Conservation (phyloP, 2,329 filamentous ascomycete species). For the Coniochaeta hoffmannii region DNA sequence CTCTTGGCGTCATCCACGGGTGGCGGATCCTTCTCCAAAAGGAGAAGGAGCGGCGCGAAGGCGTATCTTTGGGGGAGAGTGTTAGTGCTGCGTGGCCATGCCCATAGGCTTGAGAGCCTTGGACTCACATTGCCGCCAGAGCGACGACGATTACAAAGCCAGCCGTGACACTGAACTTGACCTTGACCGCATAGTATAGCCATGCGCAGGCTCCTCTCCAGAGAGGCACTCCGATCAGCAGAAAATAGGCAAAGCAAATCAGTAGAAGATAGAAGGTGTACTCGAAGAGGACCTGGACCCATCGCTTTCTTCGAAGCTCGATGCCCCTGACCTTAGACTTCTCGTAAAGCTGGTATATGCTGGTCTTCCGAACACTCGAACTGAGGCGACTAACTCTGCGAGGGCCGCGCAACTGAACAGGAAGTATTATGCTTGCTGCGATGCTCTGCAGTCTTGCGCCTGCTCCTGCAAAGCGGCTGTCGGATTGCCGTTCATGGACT, state of each 20-base stretch:
- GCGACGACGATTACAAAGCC: constrained; percentile 32
- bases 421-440: no score
- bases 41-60: constrained; percentile 12
- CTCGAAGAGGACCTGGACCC: constrained; percentile 14
- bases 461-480: no score
- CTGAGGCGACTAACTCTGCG: background rate
- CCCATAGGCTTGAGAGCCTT: constrained; percentile 17
- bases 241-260: constrained; percentile 33
- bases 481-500: no score
- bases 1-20: constrained; percentile 10
- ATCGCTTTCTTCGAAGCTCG: constrained; percentile 12
- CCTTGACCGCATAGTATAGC: constrained; percentile 30
- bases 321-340: constrained; percentile 11
- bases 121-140: constrained; percentile 18
- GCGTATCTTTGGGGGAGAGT: constrained; percentile 7
- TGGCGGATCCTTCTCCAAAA: constrained; percentile 24
- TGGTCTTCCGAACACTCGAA: background rate
- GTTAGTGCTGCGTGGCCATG: background rate
- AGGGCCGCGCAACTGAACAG: no score
- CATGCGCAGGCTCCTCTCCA: constrained; percentile 37
- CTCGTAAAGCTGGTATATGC: constrained; percentile 10
- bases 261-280: constrained; percentile 16
- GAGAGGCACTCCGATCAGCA: constrained; percentile 35
- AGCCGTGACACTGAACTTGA: constrained; percentile 30
- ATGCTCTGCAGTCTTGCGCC: no score